Conservation (phyloP, 2,329 filamentous ascomycete species). For the Colletotrichum orchidophilum region DNA sequence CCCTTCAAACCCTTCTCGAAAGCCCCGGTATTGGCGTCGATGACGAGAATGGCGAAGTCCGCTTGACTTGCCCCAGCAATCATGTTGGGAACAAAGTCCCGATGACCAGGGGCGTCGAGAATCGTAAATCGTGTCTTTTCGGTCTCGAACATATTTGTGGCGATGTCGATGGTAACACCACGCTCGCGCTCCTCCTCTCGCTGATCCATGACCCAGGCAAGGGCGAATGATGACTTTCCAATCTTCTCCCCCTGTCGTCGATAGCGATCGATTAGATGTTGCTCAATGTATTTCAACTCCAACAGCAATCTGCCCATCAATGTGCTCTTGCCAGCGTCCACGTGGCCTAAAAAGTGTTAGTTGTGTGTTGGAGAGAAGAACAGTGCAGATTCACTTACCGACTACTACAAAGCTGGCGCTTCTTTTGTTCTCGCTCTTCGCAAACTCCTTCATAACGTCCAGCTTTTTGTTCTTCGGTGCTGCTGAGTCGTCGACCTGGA, state of each 20-base stretch:
- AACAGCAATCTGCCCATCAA: slow-evolving; percentile 94
- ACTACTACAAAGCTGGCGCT: slow-evolving; percentile 93
- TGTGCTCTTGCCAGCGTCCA: slow-evolving; percentile 97
- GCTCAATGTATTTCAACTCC: slow-evolving; percentile 87
- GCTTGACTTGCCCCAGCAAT: slow-evolving; percentile 96
- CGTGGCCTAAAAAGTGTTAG: slow-evolving; percentile 72
- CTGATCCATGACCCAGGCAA: slow-evolving; percentile 97
- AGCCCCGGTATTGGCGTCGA: slow-evolving; percentile 88
- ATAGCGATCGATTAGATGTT: slow-evolving; percentile 88
- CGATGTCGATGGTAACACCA: slow-evolving; percentile 96
- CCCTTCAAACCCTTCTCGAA: slow-evolving; percentile 95
- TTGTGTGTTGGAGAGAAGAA: background rate
- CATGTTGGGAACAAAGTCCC: slow-evolving; percentile 99
- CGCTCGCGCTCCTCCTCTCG: slow-evolving; percentile 87
- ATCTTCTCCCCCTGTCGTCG: slow-evolving; percentile 88
- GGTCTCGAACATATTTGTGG: slow-evolving; percentile 93
- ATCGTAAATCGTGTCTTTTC: slow-evolving; percentile 90
- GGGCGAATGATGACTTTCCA: slow-evolving; percentile 93
- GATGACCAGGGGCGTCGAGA: slow-evolving; percentile 91
- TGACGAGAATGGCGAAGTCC: slow-evolving; percentile 93
- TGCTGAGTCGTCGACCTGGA: slow-evolving; percentile 62
- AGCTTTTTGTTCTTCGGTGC: slow-evolving; percentile 79
- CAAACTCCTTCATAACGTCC: slow-evolving; percentile 83
- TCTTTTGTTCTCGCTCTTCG: slow-evolving; percentile 79
- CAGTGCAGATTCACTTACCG: slow-evolving; percentile 61